These are phyloP conservation scores for Galerina marginata DNA, from an alignment of 768 basidiomycete genomes.

Conservation along the genomic window DNA sequence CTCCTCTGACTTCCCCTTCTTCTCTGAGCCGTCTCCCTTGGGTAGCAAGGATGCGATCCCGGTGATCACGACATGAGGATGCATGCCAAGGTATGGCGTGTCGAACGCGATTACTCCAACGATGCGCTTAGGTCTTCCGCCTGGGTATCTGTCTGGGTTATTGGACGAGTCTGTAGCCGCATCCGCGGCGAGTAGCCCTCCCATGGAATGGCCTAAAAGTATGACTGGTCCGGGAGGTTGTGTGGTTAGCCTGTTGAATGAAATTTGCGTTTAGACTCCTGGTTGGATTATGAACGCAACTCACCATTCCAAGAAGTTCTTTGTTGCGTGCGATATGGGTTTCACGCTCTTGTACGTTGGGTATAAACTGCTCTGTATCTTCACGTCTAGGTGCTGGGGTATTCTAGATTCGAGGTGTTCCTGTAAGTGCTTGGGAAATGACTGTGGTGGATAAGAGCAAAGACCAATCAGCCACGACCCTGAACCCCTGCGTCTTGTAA, in stretches of 20 bases:
- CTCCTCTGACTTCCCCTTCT: conserved; percentile 36
- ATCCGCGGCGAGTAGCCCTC: conserved; percentile 62
- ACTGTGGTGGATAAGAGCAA: conserved; percentile 32
- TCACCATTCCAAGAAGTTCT: conserved; percentile 62
- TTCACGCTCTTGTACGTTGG: conserved; percentile 66
- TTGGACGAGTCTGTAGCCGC: conserved; percentile 53
- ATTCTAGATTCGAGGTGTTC: conserved; percentile 40
- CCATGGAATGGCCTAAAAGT: conserved; percentile 64
- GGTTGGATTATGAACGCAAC: conserved; percentile 10
- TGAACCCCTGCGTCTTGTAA: neutral
- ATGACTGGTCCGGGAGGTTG: conserved; percentile 63
- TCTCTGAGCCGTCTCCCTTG: conserved; percentile 35
- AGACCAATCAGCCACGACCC: neutral
- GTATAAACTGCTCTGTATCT: conserved; percentile 55
- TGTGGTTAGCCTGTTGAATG: conserved; percentile 49
- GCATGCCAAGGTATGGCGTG: conserved; percentile 65
- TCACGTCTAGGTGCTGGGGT: conserved; percentile 40
- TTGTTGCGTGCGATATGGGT: conserved; percentile 54
- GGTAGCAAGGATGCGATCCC: conserved; percentile 61
- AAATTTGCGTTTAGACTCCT: neutral
- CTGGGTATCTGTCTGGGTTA: conserved; percentile 28
- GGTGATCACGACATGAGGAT: conserved; percentile 62
- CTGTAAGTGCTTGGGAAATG: conserved; percentile 62
- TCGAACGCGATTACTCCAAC: conserved; percentile 63
- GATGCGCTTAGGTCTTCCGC: conserved; percentile 46